Conservation (phyloP, 352 stramenopile species). For the Phytophthora sojae region DNA sequence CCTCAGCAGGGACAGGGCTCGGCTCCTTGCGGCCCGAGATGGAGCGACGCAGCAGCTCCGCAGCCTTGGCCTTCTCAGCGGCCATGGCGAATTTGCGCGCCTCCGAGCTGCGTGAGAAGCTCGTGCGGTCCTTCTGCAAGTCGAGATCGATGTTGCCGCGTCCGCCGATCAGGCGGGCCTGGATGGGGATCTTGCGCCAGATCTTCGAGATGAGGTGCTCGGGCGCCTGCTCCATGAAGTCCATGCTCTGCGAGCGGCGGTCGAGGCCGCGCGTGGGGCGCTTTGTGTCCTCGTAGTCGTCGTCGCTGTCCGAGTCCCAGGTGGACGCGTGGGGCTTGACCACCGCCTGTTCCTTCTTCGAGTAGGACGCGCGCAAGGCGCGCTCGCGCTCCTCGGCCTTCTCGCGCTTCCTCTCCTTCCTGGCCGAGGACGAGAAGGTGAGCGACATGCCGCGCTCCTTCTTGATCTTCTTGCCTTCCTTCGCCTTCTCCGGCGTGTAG, state of each 20-base stretch:
- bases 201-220: conserved; percentile 83
- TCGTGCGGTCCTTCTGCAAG: conserved; percentile 68
- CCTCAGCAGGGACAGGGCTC: conserved; percentile 46
- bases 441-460: conserved; percentile 55
- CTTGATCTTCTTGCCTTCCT: conserved; percentile 44
- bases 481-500: conserved; percentile 29
- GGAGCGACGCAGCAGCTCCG: conserved; percentile 33
- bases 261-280: conserved; percentile 65
- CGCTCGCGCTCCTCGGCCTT: conserved; percentile 6
- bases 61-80: conserved; percentile 43
- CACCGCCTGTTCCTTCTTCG: conserved; percentile 58
- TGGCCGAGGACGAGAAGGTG: conserved; percentile 50
- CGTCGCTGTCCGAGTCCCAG: conserved; percentile 78
- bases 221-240: conserved; percentile 81
- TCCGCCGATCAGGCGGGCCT: conserved; percentile 64
- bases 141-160: conserved; percentile 64
- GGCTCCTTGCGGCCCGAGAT: conserved; percentile 31
- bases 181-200: conserved; percentile 82
- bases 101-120: conserved; percentile 65
- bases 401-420: conserved; percentile 43
- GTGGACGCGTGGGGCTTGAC: conserved; percentile 56
- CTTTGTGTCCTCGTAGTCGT: conserved; percentile 74
- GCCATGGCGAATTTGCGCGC: conserved; percentile 51
- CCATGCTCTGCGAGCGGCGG: conserved; percentile 74
- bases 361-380: conserved; percentile 35